phyloP scores from a whole-genome alignment of 352 stramenopile species.

The Sclerospora graminicola region DNA sequence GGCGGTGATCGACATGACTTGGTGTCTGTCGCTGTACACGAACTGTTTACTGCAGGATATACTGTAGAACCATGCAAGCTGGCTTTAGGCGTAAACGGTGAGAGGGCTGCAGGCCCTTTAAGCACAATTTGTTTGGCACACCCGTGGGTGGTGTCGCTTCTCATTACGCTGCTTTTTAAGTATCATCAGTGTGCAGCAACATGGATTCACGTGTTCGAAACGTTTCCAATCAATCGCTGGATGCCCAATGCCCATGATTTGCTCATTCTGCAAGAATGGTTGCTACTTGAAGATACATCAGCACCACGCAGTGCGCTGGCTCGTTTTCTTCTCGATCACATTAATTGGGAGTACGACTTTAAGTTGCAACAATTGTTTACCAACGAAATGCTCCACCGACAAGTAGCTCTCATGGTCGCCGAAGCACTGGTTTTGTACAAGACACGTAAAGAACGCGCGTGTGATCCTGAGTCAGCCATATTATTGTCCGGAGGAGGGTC shows the following conservation, averaged over 20 bases:
- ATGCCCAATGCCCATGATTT: slow-evolving; percentile 53
- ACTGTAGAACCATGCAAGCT: slow-evolving; percentile 36
- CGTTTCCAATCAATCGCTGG: slow-evolving; percentile 81
- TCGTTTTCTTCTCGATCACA: slow-evolving; percentile 67
- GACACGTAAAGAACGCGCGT: slow-evolving; percentile 26
- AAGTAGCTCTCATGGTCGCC: slow-evolving; percentile 66
- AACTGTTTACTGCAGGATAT: slow-evolving; percentile 54
- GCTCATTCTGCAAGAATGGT: slow-evolving; percentile 65
- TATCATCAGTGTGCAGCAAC: slow-evolving; percentile 72
- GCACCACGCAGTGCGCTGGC: slow-evolving; percentile 50
- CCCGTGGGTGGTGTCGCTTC: slow-evolving; percentile 46
- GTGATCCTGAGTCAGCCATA: slow-evolving; percentile 28
- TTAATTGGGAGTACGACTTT: slow-evolving; percentile 82
- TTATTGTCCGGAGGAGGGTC: slow-evolving; percentile 33
- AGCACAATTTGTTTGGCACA: slow-evolving; percentile 56
- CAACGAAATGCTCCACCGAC: slow-evolving; percentile 55
- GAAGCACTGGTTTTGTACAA: slow-evolving; percentile 71
- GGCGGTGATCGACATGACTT: slow-evolving; percentile 27
- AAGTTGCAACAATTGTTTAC: slow-evolving; percentile 56
- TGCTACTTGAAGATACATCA: slow-evolving; percentile 62
- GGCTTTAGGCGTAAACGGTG: slow-evolving; percentile 35
- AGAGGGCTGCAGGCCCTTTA: slow-evolving; percentile 38
- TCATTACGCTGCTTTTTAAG: slow-evolving; percentile 57
- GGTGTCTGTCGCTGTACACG: slow-evolving; percentile 46
- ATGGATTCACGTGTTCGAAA: slow-evolving; percentile 79